Evolutionary conservation across 352 stramenopile genomes (phyloP), one percentile per base, ranked within the genome.

Genomic region (Pythium diclinum): DNA sequence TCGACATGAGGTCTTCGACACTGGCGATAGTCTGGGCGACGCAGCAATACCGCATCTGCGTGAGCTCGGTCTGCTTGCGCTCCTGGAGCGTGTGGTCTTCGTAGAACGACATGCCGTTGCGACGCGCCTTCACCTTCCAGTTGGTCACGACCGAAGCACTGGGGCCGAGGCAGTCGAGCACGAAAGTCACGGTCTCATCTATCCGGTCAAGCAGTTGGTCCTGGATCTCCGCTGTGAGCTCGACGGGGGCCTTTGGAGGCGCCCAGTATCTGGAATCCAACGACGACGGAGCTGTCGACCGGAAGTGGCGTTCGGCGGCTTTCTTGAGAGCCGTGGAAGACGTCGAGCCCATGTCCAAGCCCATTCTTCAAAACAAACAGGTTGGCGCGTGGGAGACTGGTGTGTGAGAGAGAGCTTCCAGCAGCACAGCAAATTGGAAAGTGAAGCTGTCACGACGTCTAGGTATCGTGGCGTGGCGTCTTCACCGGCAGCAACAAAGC

Each of bases 1-100:
- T 52, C 62, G 73, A 59, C 72, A 87, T 75, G n/a, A 87, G 38
- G 1, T 87, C 78, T 13, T 77, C 68, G 38, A 83, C 76, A 7
- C 58, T 58, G 4, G 78, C 76, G 48, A 65, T 63, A 1, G 68
- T 76, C 34, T 81, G 72, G 19, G 47, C 72, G 36, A 83, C 76
- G 49, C 78, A 87, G 56, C 76, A 85, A 64, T 81, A 87, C n/a
- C 78, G 64, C 28, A 64, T 72, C 32, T 77, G 68, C 10, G 44
- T 23, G 14, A 21, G 46, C 1, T 48, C 25, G 40, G 30, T 49
- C 17, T 58, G 40, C 49, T 59, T 60, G 28, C 21, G 44, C 11
- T 68, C 40, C n/a, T 62, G 53, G 6, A 68, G 34, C 54, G 61
- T 68, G 54, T 62, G 61, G 54, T 68, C 61, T 38, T 68, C 61